Conservation (phyloP, 2,329 filamentous ascomycete genomes). For the Aspergillus melleus region DNA sequence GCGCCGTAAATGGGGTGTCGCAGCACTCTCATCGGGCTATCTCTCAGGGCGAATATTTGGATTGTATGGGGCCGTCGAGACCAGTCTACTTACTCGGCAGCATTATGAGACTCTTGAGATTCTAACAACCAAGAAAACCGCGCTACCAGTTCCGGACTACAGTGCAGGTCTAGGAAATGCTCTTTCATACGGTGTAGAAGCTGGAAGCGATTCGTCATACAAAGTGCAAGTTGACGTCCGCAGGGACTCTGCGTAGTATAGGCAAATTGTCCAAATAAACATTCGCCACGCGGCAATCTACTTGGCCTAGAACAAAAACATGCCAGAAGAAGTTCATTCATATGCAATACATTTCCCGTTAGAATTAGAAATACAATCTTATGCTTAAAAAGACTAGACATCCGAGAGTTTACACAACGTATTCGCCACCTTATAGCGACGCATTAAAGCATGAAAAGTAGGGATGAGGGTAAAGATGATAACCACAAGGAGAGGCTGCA, state of each 20-base stretch:
- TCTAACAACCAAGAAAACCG: too few species aligned
- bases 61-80: not conserved
- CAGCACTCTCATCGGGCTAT: not conserved
- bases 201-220: not conserved
- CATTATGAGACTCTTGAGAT: too few species aligned
- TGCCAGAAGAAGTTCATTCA: not conserved
- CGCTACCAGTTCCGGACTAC: too few species aligned
- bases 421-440: not conserved
- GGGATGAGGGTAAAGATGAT: conserved; percentile 1
- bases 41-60: not conserved
- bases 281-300: not conserved
- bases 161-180: too few species aligned
- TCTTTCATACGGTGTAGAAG: not conserved
- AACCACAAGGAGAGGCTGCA: not conserved
- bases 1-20: too few species aligned
- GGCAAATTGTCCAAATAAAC: not conserved
- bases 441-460: conserved; percentile 1
- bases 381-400: not conserved
- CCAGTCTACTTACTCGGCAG: not conserved
- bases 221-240: not conserved
- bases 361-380: not conserved
- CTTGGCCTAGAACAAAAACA: not conserved
- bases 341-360: not conserved
- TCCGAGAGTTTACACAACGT: not conserved
- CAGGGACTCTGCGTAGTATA: too few species aligned